Conservation (phyloP, 345 rosid genomes). For the Euphorbia pulcherrima region DNA sequence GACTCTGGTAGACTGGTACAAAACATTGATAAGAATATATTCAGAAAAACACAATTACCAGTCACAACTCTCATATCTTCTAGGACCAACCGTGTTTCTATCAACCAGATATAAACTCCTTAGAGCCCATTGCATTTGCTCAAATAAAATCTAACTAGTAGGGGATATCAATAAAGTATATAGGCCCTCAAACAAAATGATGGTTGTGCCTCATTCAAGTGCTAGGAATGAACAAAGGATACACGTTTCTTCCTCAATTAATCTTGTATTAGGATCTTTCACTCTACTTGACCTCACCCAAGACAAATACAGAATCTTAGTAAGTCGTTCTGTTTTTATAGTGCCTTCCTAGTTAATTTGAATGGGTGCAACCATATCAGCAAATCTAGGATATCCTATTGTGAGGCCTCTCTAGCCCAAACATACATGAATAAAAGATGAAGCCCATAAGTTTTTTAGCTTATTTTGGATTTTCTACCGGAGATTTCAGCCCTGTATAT, state of each 20-base stretch:
- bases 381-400: neutral
- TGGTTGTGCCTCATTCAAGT: neutral
- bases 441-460: neutral
- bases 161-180: neutral
- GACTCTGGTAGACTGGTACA: too few relatives aligned
- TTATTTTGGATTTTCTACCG: neutral
- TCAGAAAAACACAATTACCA: neutral
- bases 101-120: neutral
- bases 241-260: neutral
- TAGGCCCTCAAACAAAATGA: neutral
- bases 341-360: neutral
- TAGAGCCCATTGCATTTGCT: neutral
- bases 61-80: neutral
- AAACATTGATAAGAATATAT: neutral
- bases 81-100: neutral
- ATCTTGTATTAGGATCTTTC: neutral
- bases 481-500: neutral
- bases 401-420: too few relatives aligned
- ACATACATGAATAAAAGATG: neutral
- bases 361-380: neutral
- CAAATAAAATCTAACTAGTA: neutral
- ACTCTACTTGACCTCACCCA: neutral
- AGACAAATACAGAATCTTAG: neutral
- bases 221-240: neutral
- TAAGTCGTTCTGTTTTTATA: neutral